Conservation (phyloP, 768 basidiomycete genomes). For the Mrakia frigida region DNA sequence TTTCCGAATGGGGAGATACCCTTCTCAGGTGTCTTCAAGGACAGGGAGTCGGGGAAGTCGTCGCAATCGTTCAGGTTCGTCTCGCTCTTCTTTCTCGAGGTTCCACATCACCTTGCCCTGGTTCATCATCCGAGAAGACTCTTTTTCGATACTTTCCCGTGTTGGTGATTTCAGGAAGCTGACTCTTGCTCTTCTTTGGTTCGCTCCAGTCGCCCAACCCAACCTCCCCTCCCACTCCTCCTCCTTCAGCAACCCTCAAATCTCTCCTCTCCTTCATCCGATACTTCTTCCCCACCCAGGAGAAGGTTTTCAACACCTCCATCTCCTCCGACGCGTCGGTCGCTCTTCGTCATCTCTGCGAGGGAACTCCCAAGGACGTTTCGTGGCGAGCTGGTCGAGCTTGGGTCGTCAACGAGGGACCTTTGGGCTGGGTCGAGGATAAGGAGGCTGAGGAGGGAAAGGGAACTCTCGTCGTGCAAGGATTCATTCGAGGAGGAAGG, state of each 20-base stretch:
- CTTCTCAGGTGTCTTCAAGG: constrained; percentile 81
- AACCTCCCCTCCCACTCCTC: constrained; percentile 14
- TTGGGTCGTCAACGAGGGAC: constrained; percentile 63
- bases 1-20: constrained; percentile 77
- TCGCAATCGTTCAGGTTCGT: constrained; percentile 64
- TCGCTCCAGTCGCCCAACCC: constrained; percentile 22
- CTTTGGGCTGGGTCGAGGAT: constrained; percentile 25
- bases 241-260: constrained; percentile 59
- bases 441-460: constrained; percentile 46
- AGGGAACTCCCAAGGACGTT: constrained; percentile 73
- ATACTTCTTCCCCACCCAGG: constrained; percentile 84
- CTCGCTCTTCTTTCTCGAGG: too few relatives aligned
- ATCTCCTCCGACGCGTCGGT: constrained; percentile 60
- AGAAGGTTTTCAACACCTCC: constrained; percentile 54
- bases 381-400: constrained; percentile 76
- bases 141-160: background rate
- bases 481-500: constrained; percentile 71
- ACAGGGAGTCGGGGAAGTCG: constrained; percentile 79
- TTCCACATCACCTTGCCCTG: too few relatives aligned
- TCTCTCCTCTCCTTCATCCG: constrained; percentile 89
- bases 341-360: constrained; percentile 70
- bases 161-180: background rate
- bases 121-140: too few relatives aligned
- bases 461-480: constrained; percentile 68
- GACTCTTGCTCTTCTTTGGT: background rate